Evolutionary conservation across 129 eudicot genomes (phyloP), one percentile per base, ranked within the genome.

Genomic region (Apium graveolens): DNA sequence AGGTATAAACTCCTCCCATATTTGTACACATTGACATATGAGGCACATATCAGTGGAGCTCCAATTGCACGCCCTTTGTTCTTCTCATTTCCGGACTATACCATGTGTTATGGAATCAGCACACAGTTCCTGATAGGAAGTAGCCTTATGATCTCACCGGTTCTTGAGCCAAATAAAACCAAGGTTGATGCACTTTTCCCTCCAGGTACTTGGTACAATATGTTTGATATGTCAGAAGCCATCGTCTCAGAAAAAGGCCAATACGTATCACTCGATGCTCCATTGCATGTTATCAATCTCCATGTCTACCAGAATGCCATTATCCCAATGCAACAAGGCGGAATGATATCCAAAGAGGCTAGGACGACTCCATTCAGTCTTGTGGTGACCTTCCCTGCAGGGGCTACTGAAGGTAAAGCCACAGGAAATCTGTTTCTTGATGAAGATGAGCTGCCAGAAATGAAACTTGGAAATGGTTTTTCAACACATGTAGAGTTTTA

Each of bases 371-470:
- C 99, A 21, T 95, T 90, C 74, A 86, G 85, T 68, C 87, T 95
- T 18, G 87, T 95, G 0, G 91, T 95, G 18, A 81, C 96, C 29
- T 91, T 91, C 76, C 97, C 94, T 8, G 74, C 86, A 0, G 97
- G 97, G 18, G 91, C 87, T 27, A 85, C 81, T 0, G 70, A 77
- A 11, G 91, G 92, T 5, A 80, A 82, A 77, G 92, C 92, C 34
- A 90, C 80, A 63, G 98, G 98, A 27, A 90, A 84, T 44, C 90
- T 91, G 46, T 95, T 86, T 73, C 84, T 91, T 5, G 97, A 95
- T 55, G 88, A 92, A 1, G 99, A 95, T 45, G 99, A 95, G 91
- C 92, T 90, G n/a, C 98, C 98, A 1, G 99, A 95, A 85, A 95
- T 95, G 99, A 85, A 83, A 79, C 81, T 91, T 3, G 96, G 97